These are phyloP conservation scores for Acer yangbiense DNA, from an alignment of 345 rosid species.

Conservation along the genomic window DNA sequence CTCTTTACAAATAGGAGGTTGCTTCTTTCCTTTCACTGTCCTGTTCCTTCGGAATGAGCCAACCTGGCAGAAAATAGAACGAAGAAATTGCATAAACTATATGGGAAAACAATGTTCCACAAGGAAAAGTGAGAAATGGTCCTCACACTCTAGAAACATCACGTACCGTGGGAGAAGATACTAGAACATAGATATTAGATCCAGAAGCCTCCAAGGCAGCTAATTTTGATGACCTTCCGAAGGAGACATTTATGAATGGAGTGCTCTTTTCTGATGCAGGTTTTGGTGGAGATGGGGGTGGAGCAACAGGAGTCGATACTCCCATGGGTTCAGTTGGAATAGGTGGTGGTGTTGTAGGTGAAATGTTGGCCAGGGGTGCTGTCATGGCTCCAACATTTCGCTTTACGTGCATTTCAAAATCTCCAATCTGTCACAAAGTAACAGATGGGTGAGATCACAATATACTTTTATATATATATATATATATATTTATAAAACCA, in stretches of 20 bases:
- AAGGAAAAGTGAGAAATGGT: neutral
- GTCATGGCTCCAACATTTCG: slow-evolving; percentile 62
- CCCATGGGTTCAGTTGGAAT: slow-evolving; percentile 80
- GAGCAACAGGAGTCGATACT: slow-evolving; percentile 44
- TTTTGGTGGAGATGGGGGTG: slow-evolving; percentile 50
- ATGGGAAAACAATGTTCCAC: slow-evolving; percentile 9
- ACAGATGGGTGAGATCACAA: neutral
- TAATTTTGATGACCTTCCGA: slow-evolving; percentile 69
- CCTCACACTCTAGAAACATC: slow-evolving; percentile 21
- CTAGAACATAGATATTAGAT: slow-evolving; percentile 60
- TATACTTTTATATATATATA: neutral
- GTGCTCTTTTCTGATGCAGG: slow-evolving; percentile 50
- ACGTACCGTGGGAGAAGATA: slow-evolving; percentile 72
- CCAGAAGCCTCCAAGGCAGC: slow-evolving; percentile 88
- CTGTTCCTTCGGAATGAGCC: slow-evolving; percentile 80
- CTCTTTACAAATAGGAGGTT: slow-evolving; percentile 74
- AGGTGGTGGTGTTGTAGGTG: slow-evolving; percentile 79
- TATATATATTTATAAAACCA: neutral
- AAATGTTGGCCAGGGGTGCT: slow-evolving; percentile 49
- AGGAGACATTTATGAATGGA: slow-evolving; percentile 65
- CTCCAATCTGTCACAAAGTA: slow-evolving; percentile 67
- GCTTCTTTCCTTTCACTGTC: slow-evolving; percentile 74
- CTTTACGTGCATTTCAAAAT: slow-evolving; percentile 88
- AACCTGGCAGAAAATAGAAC: slow-evolving; percentile 40
- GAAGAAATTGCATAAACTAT: slow-evolving; percentile 13